Evolutionary conservation across 2,329 filamentous ascomycete species (phyloP).

Genomic region (Penicillium polonicum): DNA sequence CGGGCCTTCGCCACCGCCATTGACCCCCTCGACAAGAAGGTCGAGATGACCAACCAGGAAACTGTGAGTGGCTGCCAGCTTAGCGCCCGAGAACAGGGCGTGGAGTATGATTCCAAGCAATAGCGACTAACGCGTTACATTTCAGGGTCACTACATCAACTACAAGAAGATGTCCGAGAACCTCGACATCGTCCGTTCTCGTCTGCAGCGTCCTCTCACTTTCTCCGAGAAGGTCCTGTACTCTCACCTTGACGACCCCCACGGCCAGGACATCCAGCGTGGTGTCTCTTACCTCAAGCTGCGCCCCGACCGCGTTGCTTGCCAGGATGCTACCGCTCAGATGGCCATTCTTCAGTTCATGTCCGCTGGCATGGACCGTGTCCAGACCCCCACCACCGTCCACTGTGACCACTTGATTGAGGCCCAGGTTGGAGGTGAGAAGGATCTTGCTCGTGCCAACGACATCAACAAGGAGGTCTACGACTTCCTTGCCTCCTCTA

Average conservation of each 20-base stretch:
- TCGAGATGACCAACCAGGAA: conserved; percentile 97
- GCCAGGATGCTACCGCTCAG: conserved; percentile 98
- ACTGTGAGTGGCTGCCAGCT: conserved; percentile 50
- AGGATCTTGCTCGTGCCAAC: conserved; percentile 89
- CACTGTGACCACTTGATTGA: conserved; percentile 99
- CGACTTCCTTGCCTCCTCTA: conserved; percentile 89
- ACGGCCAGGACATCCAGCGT: conserved; percentile 93
- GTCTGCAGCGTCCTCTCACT: conserved; percentile 89
- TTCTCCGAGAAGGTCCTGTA: conserved; percentile 99
- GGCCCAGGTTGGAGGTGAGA: conserved; percentile 86
- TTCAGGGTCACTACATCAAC: conserved; percentile 87
- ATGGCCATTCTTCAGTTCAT: conserved; percentile 99
- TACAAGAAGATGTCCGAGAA: conserved; percentile 99
- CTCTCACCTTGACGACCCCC: conserved; percentile 95
- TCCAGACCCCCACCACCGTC: conserved; percentile 91
- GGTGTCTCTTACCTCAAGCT: conserved; percentile 95
- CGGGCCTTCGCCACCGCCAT: conserved; percentile 79
- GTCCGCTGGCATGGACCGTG: conserved; percentile 93
- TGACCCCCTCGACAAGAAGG: conserved; percentile 87
- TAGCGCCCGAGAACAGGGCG: conserved; percentile 11
- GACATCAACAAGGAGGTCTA: conserved; percentile 99
- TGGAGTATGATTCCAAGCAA: conserved; percentile 1
- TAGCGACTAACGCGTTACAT: conserved; percentile 28
- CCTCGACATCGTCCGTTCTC: conserved; percentile 80
- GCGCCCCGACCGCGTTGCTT: conserved; percentile 94